Evolutionary conservation across 2,329 filamentous ascomycete species (phyloP).

Genomic region (Apiospora koreana): DNA sequence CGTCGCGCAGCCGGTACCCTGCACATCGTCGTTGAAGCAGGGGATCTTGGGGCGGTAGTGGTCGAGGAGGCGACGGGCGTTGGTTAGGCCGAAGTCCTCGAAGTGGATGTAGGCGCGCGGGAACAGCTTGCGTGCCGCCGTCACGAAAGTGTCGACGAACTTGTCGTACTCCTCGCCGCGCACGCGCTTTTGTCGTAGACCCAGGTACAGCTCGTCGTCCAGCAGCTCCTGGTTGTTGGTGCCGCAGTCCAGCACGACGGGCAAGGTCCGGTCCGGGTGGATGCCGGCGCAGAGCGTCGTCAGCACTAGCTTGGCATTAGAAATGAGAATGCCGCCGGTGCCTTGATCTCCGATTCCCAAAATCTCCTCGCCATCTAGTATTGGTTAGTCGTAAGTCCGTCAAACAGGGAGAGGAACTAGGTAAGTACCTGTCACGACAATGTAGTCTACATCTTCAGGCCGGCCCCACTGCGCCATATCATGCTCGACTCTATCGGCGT

Average conservation of each 20-base stretch:
- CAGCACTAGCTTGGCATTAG: conserved; percentile 78
- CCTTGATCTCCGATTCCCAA: conserved; percentile 90
- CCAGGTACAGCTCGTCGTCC: conserved; percentile 77
- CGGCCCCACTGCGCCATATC: conserved; percentile 68
- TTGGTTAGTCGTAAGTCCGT: conserved; percentile 10
- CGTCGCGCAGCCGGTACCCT: conserved; percentile 86
- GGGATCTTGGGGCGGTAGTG: conserved; percentile 71
- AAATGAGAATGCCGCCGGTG: conserved; percentile 81
- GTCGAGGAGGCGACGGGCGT: conserved; percentile 75
- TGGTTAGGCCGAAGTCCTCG: conserved; percentile 80
- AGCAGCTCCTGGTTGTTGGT: conserved; percentile 78
- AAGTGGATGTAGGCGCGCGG: conserved; percentile 86
- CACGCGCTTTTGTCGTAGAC: conserved; percentile 65
- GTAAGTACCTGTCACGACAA: conserved; percentile 74
- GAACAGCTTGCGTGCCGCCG: conserved; percentile 66
- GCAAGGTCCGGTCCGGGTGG: conserved; percentile 75
- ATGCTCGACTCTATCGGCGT: conserved; percentile 65
- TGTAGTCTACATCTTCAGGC: conserved; percentile 79
- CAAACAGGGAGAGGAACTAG: neutral
- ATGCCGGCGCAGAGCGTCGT: conserved; percentile 87
- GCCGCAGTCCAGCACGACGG: conserved; percentile 83
- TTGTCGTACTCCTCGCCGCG: conserved; percentile 73
- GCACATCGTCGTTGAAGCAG: conserved; percentile 91
- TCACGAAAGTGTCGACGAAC: conserved; percentile 76
- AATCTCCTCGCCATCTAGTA: conserved; percentile 65